Conservation (phyloP, 2,329 filamentous ascomycete genomes). For the Xylariomycetidae sp. region DNA sequence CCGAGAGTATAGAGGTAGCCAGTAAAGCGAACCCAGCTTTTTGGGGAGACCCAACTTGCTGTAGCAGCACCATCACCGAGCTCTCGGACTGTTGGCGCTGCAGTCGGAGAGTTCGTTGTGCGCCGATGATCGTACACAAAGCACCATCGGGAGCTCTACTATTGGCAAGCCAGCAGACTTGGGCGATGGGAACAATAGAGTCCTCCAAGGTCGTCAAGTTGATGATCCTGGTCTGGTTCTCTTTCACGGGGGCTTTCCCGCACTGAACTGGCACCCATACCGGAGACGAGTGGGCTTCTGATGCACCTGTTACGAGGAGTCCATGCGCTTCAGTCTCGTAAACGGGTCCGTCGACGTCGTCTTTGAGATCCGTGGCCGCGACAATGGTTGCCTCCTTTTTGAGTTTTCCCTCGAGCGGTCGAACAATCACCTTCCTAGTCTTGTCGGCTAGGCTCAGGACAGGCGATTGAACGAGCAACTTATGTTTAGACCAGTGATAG, state of each 20-base stretch:
- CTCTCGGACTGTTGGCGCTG: constrained; percentile 9
- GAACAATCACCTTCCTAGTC: constrained; percentile 11
- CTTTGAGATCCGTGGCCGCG: constrained; percentile 7
- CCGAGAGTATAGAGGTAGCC: not conserved
- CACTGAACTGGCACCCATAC: constrained; percentile 18
- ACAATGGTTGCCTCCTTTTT: constrained; percentile 15
- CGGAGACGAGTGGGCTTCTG: constrained; percentile 8
- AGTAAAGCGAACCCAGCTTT: not conserved
- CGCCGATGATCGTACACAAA: constrained; percentile 21
- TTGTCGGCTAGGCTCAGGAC: constrained; percentile 9
- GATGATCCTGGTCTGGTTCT: constrained; percentile 12
- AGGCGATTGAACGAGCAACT: constrained; percentile 18
- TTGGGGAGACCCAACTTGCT: not conserved
- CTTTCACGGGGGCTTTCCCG: constrained; percentile 3
- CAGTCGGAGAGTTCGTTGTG: constrained; percentile 4
- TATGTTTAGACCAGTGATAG: constrained; percentile 16
- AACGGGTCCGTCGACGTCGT: constrained; percentile 6
- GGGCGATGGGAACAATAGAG: constrained; percentile 6
- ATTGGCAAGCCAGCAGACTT: constrained; percentile 23
- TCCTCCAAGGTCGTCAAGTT: constrained; percentile 14
- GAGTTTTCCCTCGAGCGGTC: constrained; percentile 13
- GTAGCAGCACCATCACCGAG: constrained; percentile 2
- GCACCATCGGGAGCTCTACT: constrained; percentile 10
- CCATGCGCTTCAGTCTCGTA: constrained; percentile 20
- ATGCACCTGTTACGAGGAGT: constrained; percentile 10